phyloP scores from a whole-genome alignment of 2,329 filamentous ascomycete genomes.

The Botrytis sinoallii region DNA sequence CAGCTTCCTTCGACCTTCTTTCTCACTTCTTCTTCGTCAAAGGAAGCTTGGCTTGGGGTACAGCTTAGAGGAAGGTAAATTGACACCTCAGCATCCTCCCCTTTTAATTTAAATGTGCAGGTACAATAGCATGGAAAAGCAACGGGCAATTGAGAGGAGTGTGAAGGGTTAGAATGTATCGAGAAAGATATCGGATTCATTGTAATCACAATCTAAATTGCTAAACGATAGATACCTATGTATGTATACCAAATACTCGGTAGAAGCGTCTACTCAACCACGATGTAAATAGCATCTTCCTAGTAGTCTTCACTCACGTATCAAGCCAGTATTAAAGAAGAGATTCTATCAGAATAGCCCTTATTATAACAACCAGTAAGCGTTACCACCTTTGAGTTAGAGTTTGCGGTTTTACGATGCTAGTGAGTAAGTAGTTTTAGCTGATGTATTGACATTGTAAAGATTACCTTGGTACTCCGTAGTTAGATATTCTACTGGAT shows the following conservation, averaged over 20 bases:
- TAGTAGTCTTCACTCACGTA: background rate
- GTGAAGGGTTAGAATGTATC: background rate
- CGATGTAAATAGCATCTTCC: background rate
- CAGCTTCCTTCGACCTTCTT: constrained; percentile 5
- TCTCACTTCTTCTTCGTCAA: background rate
- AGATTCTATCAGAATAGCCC: no score
- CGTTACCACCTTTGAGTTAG: background rate
- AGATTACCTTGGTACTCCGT: no score
- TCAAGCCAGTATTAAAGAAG: background rate
- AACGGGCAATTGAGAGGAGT: background rate
- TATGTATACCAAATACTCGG: background rate
- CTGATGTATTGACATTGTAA: background rate
- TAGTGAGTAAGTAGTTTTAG: background rate
- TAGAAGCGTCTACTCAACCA: background rate
- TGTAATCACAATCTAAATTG: background rate
- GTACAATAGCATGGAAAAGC: background rate
- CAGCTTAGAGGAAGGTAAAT: background rate
- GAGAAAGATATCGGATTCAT: background rate
- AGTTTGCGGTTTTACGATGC: background rate
- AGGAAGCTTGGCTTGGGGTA: background rate
- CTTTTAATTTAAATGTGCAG: constrained; percentile 3
- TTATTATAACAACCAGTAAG: background rate
- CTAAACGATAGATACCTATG: no score
- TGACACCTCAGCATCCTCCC: background rate
- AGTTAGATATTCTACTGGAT: background rate